Evolutionary conservation across 75 land plant species (phyloP).

Genomic region (Cupressus sempervirens): DNA sequence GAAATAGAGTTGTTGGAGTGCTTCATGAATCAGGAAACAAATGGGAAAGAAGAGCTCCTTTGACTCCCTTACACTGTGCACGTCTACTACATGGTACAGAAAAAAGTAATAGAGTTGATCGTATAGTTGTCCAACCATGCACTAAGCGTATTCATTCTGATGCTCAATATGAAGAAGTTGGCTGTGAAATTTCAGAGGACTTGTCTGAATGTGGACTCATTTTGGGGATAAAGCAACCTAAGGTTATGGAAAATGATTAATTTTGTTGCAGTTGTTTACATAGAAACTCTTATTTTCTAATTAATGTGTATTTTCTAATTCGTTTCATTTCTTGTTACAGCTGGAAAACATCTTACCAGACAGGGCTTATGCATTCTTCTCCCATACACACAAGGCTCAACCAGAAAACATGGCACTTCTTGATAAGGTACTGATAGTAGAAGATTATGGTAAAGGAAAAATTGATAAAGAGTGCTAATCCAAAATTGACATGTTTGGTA

Average conservation of each 20-base stretch:
- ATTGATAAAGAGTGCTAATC: not conserved
- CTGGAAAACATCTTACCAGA: conserved; percentile 73
- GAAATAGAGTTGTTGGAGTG: conserved; percentile 91
- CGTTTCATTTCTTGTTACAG: conserved; percentile 33
- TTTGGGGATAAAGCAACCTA: conserved; percentile 89
- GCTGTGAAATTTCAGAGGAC: conserved; percentile 94
- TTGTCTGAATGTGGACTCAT: conserved; percentile 94
- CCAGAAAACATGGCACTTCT: conserved; percentile 90
- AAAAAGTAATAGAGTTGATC: conserved; percentile 41
- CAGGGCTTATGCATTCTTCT: conserved; percentile 91
- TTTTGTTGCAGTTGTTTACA: not conserved
- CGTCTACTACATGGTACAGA: conserved; percentile 56
- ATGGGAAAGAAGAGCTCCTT: conserved; percentile 96
- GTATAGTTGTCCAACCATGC: conserved; percentile 93
- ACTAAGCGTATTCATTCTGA: conserved; percentile 84
- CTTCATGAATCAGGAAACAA: conserved; percentile 61
- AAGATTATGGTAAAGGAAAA: not conserved
- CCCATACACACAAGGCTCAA: conserved; percentile 98
- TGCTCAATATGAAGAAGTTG: conserved; percentile 81
- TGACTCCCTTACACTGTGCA: conserved; percentile 89
- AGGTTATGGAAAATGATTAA: conserved; percentile 41
- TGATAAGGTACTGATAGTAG: conserved; percentile 7
- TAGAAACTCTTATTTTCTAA: not conserved
- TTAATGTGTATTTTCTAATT: not conserved
- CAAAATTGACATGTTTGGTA: not conserved